Evolutionary conservation across 2,329 filamentous ascomycete species (phyloP).

Genomic region (Ophiostoma piceae): DNA sequence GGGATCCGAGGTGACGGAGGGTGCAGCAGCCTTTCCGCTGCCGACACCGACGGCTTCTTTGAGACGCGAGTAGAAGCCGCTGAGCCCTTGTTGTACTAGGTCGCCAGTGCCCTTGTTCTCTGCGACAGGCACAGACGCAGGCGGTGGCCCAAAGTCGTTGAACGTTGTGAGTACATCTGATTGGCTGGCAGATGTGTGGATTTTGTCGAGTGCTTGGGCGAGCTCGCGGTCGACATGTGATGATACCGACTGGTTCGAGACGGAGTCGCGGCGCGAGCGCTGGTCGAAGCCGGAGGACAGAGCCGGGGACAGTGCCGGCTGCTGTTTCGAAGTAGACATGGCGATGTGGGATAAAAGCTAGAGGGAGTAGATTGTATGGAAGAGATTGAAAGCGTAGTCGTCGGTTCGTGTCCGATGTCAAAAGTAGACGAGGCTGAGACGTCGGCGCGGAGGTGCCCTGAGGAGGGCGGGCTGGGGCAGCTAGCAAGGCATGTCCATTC

Average conservation of each 20-base stretch:
- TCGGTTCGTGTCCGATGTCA: not conserved
- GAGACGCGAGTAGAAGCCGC: constrained; percentile 80
- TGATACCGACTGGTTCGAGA: constrained; percentile 40
- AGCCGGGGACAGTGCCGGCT: constrained; percentile 30
- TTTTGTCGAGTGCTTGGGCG: constrained; percentile 73
- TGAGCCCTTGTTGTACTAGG: constrained; percentile 76
- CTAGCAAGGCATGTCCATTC: constrained; percentile 17
- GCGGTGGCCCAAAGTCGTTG: constrained; percentile 78
- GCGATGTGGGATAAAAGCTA: not conserved
- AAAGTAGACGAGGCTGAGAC: not conserved
- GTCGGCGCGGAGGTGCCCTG: constrained; percentile 14
- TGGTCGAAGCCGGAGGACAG: constrained; percentile 25
- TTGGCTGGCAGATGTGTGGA: constrained; percentile 83
- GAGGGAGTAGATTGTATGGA: not conserved
- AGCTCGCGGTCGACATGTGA: constrained; percentile 64
- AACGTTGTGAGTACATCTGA: constrained; percentile 84
- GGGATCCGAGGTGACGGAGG: not conserved
- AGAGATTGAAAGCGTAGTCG: not conserved
- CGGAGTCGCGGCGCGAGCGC: constrained; percentile 38
- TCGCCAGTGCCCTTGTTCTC: constrained; percentile 71
- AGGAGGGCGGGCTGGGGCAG: constrained; percentile 1
- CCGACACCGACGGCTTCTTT: constrained; percentile 72
- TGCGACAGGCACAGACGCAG: constrained; percentile 47
- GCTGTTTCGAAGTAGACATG: constrained; percentile 22
- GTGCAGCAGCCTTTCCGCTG: constrained; percentile 42